Base-by-base conservation (phyloP, 495 filamentous ascomycete species). In the Tuber magnatum region DNA sequence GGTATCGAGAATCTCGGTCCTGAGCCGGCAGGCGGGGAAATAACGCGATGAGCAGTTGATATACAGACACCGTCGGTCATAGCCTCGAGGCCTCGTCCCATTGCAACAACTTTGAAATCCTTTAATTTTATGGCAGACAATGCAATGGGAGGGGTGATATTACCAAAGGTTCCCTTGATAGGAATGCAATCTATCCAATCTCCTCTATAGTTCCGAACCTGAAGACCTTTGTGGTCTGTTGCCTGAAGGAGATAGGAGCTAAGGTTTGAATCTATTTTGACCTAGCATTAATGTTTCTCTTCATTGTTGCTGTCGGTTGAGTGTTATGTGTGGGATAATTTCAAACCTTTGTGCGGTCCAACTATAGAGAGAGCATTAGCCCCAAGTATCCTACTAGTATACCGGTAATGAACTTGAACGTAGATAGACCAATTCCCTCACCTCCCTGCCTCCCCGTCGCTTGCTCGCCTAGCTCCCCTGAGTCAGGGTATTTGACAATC, bases 11-110 rank as follows among this genome's bases (percentile, higher is more conserved):
- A 96, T 39, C 94, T 86, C 43, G 95, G 87, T 0, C 94, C 94
- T 65, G 82, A 74, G 44, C 92, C 92, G 6, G 87, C 85, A 1
- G 82, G 73, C 0, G 92, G 92, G 6, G 86, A 88, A 2, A 92
- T 84, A 56, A 97, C 94, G 9, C 94, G 89, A 81, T 97, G 94
- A 35, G 93, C 96, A 0, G 94, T 97, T 56, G 88, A 89, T 46
- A 90, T 90, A 81, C 94, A 97, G 0, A 97, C 92, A 8, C 95
- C 94, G 28, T 89, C 88, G 3, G 95, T 97, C 65, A 99, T 85
- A 1, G 94, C 94, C 83, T 97, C 94, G 35, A 99, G 86, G 0
- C 93, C 93, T 81, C 97, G 93, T 0, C 95, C 95, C 79, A 99
- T 96, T 70, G 94, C 94, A 1, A 97, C 92, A 0, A 99, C 94